phyloP scores from a whole-genome alignment of 208 protist species.

The Histomonas meleagridis region DNA sequence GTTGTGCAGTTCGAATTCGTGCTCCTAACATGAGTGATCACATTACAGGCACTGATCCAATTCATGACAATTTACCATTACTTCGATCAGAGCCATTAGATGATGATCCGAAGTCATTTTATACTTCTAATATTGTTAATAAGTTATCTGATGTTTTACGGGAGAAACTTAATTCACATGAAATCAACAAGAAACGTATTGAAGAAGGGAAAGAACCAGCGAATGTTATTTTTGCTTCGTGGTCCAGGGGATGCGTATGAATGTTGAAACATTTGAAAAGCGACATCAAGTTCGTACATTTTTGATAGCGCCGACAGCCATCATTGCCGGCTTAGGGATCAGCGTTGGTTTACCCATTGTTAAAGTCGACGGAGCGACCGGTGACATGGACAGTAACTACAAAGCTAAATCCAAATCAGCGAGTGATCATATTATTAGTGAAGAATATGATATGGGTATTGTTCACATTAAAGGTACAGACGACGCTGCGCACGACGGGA shows the following conservation, averaged over 20 bases:
- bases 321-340: constrained; percentile 12
- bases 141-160: neutral
- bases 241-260: neutral
- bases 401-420: neutral
- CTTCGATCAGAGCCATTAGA: neutral
- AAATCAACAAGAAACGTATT: neutral
- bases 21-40: neutral
- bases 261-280: neutral
- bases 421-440: neutral
- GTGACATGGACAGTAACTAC: constrained; percentile 7
- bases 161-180: neutral
- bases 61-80: neutral
- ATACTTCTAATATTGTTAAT: constrained; percentile 22
- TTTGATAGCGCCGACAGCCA: neutral
- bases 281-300: neutral
- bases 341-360: neutral
- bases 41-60: constrained; percentile 26
- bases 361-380: neutral
- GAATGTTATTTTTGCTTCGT: neutral
- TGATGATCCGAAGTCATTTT: neutral
- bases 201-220: neutral
- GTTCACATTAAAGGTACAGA: constrained; percentile 32
- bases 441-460: constrained; percentile 36
- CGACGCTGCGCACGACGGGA: constrained; percentile 13
- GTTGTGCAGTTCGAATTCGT: neutral